Base-by-base conservation (phyloP, 257 asterid genomes). In the Solanum piurae region DNA sequence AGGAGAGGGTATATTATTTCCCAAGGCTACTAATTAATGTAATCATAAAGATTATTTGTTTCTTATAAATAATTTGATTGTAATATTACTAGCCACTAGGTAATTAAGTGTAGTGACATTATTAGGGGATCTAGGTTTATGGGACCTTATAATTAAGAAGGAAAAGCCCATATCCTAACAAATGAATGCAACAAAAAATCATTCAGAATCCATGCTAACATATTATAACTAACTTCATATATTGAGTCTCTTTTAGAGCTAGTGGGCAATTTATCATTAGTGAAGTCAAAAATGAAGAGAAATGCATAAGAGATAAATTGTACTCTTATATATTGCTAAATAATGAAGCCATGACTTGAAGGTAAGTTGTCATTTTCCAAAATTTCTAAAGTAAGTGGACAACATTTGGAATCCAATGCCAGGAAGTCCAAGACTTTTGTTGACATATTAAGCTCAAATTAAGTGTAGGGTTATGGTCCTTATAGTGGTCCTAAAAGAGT, bases 321-420 rank as follows among this genome's bases (percentile, higher is more conserved):
- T 49, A 49, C n/a, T 71, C 27, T 16, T 72, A 16, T 8, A 69
- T 69, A 71, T 71, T 25, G 25, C 25, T 27, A 69, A 69, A 69
- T 69, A 69, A 69, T 69, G 76, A 69, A 29, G 11, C 38, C 46
- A 73, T 73, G 49, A 73, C 34, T 34, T 34, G 12, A 73, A 34
- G 46, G 80, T 73, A 88, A 88, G 34, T 37, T 44, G 91, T 91
- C 91, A 80, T 85, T 87, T 72, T 91, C 92, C 91, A 14, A 72
- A 7, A 11, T 83, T 23, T 40, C 74, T 6, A 76, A 68, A 25
- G 25, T 20, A 21, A 86, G 87, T 62, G 55, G 86, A 74, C 77
- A 71, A 23, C 27, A 49, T 72, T 62, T 76, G 87, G 92, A 87
- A 90, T 90, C 90, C 92, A 76, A 90, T 84, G 90, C 1, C 60